Conservation (phyloP, 2,329 filamentous ascomycete species). For the Sporothrix dimorphospora region DNA sequence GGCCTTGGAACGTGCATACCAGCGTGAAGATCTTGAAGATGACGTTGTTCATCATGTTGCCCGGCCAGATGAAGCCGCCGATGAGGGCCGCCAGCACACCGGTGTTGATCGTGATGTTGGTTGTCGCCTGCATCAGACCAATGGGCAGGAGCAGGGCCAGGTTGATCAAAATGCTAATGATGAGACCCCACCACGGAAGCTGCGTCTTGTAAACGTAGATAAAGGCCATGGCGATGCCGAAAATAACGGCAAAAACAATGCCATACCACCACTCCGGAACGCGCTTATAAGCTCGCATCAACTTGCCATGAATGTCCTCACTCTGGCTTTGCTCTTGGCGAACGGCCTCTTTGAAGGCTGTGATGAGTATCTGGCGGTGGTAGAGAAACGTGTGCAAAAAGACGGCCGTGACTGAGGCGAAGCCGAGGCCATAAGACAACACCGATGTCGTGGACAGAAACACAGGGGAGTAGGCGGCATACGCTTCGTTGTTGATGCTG, state of each 20-base stretch:
- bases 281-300: background rate
- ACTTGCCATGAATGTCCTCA: background rate
- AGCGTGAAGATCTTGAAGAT: background rate
- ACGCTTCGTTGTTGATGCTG: background rate
- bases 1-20: background rate
- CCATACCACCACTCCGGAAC: background rate
- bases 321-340: background rate
- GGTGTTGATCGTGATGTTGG: background rate
- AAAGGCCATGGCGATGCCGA: background rate
- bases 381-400: background rate
- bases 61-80: background rate
- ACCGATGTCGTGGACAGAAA: background rate
- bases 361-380: background rate
- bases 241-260: background rate
- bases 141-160: background rate
- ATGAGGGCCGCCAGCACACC: background rate
- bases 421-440: background rate
- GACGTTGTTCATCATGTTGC: background rate
- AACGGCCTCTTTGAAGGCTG: background rate
- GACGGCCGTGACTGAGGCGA: background rate
- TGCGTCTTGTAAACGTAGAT: background rate
- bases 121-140: background rate
- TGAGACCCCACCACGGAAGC: background rate
- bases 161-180: background rate
- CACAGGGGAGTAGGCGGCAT: background rate